phyloP scores from a whole-genome alignment of 2,329 filamentous ascomycete species.

The Huntiella decipiens region DNA sequence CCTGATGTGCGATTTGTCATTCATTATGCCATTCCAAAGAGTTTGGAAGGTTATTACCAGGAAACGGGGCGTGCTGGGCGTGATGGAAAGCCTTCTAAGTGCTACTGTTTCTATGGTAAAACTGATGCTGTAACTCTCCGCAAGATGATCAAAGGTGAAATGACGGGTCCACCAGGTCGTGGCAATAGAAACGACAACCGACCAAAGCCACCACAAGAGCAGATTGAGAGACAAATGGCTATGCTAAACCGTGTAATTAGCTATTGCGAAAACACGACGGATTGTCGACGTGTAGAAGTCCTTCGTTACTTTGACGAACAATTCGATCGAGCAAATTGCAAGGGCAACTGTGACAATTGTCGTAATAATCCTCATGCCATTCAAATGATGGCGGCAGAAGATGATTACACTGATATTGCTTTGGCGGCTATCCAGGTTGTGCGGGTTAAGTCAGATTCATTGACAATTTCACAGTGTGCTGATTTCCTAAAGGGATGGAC shows the following conservation, averaged over 20 bases:
- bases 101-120: slow-evolving; percentile 78
- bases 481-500: slow-evolving; percentile 54
- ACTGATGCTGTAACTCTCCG: slow-evolving; percentile 54
- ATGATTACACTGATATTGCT: slow-evolving; percentile 63
- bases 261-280: slow-evolving; percentile 75
- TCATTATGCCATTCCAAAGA: slow-evolving; percentile 83
- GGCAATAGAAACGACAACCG: neutral
- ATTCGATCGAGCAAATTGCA: slow-evolving; percentile 55
- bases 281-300: slow-evolving; percentile 75
- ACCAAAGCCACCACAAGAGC: slow-evolving; percentile 32
- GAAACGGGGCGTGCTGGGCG: slow-evolving; percentile 89
- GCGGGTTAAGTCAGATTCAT: slow-evolving; percentile 37
- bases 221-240: slow-evolving; percentile 64
- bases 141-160: slow-evolving; percentile 66
- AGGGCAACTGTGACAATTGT: slow-evolving; percentile 76
- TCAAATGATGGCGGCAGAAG: slow-evolving; percentile 39
- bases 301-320: slow-evolving; percentile 86
- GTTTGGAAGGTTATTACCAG: slow-evolving; percentile 93
- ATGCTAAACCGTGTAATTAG: slow-evolving; percentile 75
- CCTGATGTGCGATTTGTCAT: slow-evolving; percentile 91
- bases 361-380: slow-evolving; percentile 28
- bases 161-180: slow-evolving; percentile 26
- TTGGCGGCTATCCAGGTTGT: slow-evolving; percentile 45
- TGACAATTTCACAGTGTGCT: slow-evolving; percentile 65
- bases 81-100: slow-evolving; percentile 72